Evolutionary conservation across 352 stramenopile genomes (phyloP).

Genomic region (Globisporangium paroecandrum): DNA sequence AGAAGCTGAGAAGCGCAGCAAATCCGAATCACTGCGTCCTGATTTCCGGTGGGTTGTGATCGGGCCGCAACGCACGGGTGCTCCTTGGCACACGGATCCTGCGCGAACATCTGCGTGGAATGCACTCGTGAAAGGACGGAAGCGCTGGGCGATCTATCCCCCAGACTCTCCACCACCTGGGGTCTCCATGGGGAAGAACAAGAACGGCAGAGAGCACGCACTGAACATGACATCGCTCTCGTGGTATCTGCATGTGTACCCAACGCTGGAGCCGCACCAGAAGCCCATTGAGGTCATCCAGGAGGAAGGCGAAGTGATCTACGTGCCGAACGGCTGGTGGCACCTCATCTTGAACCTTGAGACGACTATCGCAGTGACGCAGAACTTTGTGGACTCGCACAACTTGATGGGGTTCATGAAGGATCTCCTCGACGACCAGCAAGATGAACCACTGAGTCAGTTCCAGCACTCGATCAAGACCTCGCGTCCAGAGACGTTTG

Average conservation of each 20-base stretch:
- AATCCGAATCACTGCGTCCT: slow-evolving; percentile 42
- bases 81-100: slow-evolving; percentile 94
- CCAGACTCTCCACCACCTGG: slow-evolving; percentile 72
- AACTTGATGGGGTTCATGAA: slow-evolving; percentile 74
- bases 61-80: slow-evolving; percentile 82
- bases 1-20: slow-evolving; percentile 29
- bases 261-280: slow-evolving; percentile 63
- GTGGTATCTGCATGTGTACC: slow-evolving; percentile 87
- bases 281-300: slow-evolving; percentile 86
- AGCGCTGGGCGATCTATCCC: slow-evolving; percentile 96
- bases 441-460: slow-evolving; percentile 52
- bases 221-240: slow-evolving; percentile 78
- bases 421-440: slow-evolving; percentile 58
- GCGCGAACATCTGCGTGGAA: slow-evolving; percentile 96
- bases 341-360: slow-evolving; percentile 97
- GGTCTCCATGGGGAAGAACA: slow-evolving; percentile 54
- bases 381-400: slow-evolving; percentile 93
- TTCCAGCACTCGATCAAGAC: slow-evolving; percentile 51
- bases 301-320: slow-evolving; percentile 94
- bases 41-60: slow-evolving; percentile 87
- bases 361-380: slow-evolving; percentile 92
- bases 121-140: slow-evolving; percentile 90
- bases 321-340: slow-evolving; percentile 97
- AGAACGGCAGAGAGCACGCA: slow-evolving; percentile 47
- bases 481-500: slow-evolving; percentile 50